Evolutionary conservation across 768 basidiomycete genomes (phyloP), one percentile per base, ranked within the genome.

Genomic region (Agrocybe praecox): DNA sequence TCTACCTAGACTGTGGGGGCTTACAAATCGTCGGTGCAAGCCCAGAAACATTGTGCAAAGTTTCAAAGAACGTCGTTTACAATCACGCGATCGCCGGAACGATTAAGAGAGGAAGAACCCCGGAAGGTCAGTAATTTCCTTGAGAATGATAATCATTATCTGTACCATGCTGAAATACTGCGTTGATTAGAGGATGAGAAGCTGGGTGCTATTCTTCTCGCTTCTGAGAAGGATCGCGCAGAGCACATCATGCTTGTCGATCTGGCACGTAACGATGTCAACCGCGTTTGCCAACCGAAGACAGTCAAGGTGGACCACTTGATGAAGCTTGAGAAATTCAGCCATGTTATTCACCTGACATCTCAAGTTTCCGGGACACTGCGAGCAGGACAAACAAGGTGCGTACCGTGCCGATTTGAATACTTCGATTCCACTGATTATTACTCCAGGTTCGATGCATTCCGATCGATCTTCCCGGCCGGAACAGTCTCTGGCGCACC

Each of bases 221-320:
- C 85, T 21, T 97, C 94, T 0, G 92, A 92, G 64, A 99, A 99
- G 72, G 97, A 99, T 68, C 83, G 93, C 26, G 95, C 97, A 42
- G 97, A 99, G 69, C 96, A 99, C 69, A 94, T 98, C 71, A 98
- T 98, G 97, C 86, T 99, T 55, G 94, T 98, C 54, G 97, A 99
- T 73, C 83, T 99, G 55, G 97, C 97, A 7, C 82, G 97, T 17
- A 99, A 99, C 76, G 97, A 99, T 68, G 96, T 99, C 53, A 98
- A 99, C 71, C 87, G 97, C 11, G 93, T 98, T 32, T 98, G 96
- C 81, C 84, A 92, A 63, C 94, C 97, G 7, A 85, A 87, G 70
- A 96, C 96, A 0, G 96, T 98, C 68, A 92, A 96, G 68, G 94
- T 99, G 22, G 97, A 98, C 72, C 87, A 92, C 56, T 80, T 99